phyloP scores from a whole-genome alignment of 2,329 filamentous ascomycete species.

The Ophiocordyceps camponoti-floridani region DNA sequence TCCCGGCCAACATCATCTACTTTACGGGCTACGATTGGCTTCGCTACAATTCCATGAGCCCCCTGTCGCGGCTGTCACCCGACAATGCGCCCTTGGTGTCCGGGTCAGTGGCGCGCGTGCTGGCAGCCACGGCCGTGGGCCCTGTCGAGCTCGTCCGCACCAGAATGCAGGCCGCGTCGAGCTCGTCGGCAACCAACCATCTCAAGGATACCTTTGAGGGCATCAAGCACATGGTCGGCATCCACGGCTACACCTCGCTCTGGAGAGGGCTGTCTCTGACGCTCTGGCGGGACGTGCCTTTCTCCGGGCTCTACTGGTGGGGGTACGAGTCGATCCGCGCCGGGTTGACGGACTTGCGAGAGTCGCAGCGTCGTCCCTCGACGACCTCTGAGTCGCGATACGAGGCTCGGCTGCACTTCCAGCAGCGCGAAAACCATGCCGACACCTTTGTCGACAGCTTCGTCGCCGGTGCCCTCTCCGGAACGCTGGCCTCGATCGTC shows the following conservation, averaged over 20 bases:
- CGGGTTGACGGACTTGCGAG: conserved; percentile 50
- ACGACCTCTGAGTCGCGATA: conserved; percentile 17
- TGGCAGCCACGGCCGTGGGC: conserved; percentile 68
- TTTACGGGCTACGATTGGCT: conserved; percentile 97
- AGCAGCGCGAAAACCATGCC: conserved; percentile 50
- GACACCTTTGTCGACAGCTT: conserved; percentile 82
- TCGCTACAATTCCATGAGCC: conserved; percentile 54
- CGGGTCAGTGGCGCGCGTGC: conserved; percentile 57
- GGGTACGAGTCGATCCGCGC: conserved; percentile 78
- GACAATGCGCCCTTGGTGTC: conserved; percentile 64
- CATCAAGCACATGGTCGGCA: conserved; percentile 60
- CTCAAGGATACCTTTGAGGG: conserved; percentile 64
- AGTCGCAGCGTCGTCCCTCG: conserved; percentile 23
- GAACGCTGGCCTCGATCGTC: conserved; percentile 67
- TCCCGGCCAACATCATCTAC: conserved; percentile 95
- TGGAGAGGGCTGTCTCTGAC: conserved; percentile 87
- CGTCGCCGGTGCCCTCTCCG: conserved; percentile 65
- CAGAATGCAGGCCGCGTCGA: conserved; percentile 63
- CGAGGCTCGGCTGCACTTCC: conserved; percentile 32
- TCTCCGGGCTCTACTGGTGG: conserved; percentile 96
- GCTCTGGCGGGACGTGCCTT: conserved; percentile 91
- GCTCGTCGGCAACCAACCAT: conserved; percentile 42
- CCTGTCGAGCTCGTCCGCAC: conserved; percentile 93
- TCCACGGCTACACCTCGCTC: conserved; percentile 60
- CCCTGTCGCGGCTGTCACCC: conserved; percentile 47